Conservation (phyloP, 805 yeast genomes). For the Hanseniaspora vineae region DNA sequence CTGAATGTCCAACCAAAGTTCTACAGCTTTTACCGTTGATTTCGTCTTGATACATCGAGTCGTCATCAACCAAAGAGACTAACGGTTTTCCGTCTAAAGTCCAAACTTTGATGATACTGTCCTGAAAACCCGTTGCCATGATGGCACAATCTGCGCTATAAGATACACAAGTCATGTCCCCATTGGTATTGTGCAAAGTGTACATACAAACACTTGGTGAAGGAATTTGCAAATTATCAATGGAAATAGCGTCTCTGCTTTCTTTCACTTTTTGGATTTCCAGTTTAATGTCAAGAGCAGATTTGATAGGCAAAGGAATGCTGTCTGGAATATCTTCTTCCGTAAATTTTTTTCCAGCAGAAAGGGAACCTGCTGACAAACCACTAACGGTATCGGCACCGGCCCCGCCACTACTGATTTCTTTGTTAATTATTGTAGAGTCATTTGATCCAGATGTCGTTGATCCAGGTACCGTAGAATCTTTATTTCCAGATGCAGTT, state of each 20-base stretch:
- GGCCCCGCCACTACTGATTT: not conserved
- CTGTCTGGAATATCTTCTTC: slow-evolving; percentile 34
- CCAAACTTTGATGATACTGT: slow-evolving; percentile 85
- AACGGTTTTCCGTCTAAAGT: slow-evolving; percentile 83
- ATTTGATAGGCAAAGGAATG: slow-evolving; percentile 77
- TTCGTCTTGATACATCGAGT: slow-evolving; percentile 34
- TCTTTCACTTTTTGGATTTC: slow-evolving; percentile 74
- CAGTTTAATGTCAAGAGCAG: slow-evolving; percentile 64
- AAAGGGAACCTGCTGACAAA: slow-evolving; percentile 2
- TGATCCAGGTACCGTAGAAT: too few species aligned
- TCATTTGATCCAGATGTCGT: slow-evolving; percentile 4
- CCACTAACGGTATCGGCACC: slow-evolving; percentile 2
- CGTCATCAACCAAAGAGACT: slow-evolving; percentile 44
- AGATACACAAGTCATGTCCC: slow-evolving; percentile 72
- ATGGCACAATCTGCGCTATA: slow-evolving; percentile 80
- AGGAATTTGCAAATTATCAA: slow-evolving; percentile 61
- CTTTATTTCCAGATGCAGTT: too few species aligned
- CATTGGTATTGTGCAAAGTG: slow-evolving; percentile 90
- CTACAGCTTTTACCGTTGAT: slow-evolving; percentile 23
- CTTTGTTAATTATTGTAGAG: not conserved
- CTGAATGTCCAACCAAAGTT: slow-evolving; percentile 76
- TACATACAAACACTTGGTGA: slow-evolving; percentile 96
- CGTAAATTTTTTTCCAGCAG: slow-evolving; percentile 1
- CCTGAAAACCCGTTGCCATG: slow-evolving; percentile 91
- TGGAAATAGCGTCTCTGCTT: slow-evolving; percentile 56